Evolutionary conservation across 805 yeast genomes (phyloP), one percentile per base, ranked within the genome.

Genomic region (Ogataea methylovora): DNA sequence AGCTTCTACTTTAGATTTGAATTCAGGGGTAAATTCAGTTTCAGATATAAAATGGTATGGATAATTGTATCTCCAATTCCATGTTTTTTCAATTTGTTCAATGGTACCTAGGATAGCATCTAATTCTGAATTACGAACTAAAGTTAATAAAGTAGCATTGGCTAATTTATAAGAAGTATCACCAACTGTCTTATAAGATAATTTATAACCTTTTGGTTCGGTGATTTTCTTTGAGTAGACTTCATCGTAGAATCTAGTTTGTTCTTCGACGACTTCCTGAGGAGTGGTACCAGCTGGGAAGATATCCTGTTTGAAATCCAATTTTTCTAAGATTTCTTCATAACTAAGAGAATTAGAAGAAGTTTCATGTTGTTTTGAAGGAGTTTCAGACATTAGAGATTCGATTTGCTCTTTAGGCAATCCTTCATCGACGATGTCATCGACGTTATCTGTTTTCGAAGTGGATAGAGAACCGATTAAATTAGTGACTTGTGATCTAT

Each of bases 21-120:
- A 84, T 30, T 55, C 57, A 1, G 71, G 70, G 1, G 74, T 56
- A 49, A 84, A 84, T 13, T 79, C 79, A 40, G 62, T 64, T 48
- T 84, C 90, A 49, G 80, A 82, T 48, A 81, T 82, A 34, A 84
- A 56, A 35, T 84, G 79, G 63, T 84, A 84, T 2, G 92, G 90
- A 50, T 84, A 84, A 33, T 69, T 65, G 56, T 77, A 84, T 46
- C 79, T 76, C 32, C 56, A 41, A 54, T 84, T 84, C 63, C 81
- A 84, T 2, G 65, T 65, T 24, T 54, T 59, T 49, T 84, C 92
- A 24, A 84, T 67, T 41, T 68, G 71, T 38, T 51, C 51, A 41
- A 84, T 74, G 2, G 90, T 67, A 10, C 49, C 45, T 2, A 71
- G 48, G 22, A 84, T 63, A 1, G 59, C 69, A 1, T 47, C 47